Conservation (phyloP, 208 protist genomes). For the Trypanosoma mega region DNA sequence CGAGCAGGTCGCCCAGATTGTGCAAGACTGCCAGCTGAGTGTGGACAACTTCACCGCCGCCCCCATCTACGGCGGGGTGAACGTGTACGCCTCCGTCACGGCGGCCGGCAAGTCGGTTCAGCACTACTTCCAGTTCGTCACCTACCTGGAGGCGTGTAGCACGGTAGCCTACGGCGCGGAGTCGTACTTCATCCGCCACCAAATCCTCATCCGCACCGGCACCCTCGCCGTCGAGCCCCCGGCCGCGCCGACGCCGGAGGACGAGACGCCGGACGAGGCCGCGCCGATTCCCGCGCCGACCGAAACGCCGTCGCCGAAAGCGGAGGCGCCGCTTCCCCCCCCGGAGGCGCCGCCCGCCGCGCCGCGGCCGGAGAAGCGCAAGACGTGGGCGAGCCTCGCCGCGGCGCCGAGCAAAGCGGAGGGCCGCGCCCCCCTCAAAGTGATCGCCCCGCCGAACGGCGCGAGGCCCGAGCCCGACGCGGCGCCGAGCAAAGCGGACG, state of each 20-base stretch:
- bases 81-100: conserved; percentile 59
- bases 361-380: conserved; percentile 33
- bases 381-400: conserved; percentile 69
- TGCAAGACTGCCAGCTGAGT: conserved; percentile 62
- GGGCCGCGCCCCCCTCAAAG: conserved; percentile 33
- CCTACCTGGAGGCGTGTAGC: conserved; percentile 65
- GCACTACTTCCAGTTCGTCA: conserved; percentile 81
- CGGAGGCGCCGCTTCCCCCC: conserved; percentile 4
- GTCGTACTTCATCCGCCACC: conserved; percentile 81
- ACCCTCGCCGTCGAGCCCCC: conserved; percentile 30
- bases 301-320: background rate
- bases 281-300: conserved; percentile 2
- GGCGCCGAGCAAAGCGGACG: conserved; percentile 29
- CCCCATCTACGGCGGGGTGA: conserved; percentile 69
- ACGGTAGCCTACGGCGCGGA: conserved; percentile 40
- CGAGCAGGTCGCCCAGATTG: conserved; percentile 53
- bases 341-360: conserved; percentile 6
- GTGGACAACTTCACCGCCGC: conserved; percentile 71
- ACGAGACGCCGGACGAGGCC: conserved; percentile 7
- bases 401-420: conserved; percentile 28
- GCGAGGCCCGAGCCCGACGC: conserved; percentile 26
- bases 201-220: conserved; percentile 72
- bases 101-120: conserved; percentile 40
- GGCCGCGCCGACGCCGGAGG: conserved; percentile 14
- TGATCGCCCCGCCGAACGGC: conserved; percentile 35